Base-by-base conservation (phyloP, 202 grass and related monocot genomes). In the Musa balbisiana region DNA sequence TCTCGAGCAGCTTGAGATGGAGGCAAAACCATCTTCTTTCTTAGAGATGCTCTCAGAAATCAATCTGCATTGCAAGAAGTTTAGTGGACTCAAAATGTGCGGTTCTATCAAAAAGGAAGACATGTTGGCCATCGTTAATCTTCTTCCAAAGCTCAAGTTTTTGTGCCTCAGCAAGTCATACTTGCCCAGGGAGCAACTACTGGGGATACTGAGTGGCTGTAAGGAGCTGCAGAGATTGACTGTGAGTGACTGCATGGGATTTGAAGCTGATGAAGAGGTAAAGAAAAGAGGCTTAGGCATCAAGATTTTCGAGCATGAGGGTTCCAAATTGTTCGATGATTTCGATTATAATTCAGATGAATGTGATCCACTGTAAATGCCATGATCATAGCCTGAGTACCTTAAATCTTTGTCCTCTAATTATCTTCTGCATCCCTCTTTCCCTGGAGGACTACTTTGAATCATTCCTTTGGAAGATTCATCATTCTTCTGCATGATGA, bases 21-120 rank as follows among this genome's bases (percentile, higher is more conserved):
- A 85, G 3, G 16, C 83, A 29, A 96, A 88, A 70, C 87, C 92
- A 3, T 82, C 81, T 0, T 80, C 83, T 5, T 88, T 96, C 80
- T 72, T 77, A 13, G 75, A 83, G 5, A 53, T 90, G 52, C 85
- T 75, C 24, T 21, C 51, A 53, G 64, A 83, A 62, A 80, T 96
- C 8, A 79, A 20, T 3, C 5, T 16, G 26, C 80, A 80, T 75
- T 94, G 84, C 55, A 82, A 69, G 0, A 70, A 8, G 29, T 77
- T 96, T 62, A 17, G 2, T 2, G 69, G 82, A 68, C 72, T 92
- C 29, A 92, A 43, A 73, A 74, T 75, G 65, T 73, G 65, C 1
- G 92, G 92, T 10, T 74, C 92, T 15, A 81, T 96, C n/a, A 92
- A 88, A 52, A 73, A 80, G 3, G 87, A 92, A 56, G 92, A 92